phyloP scores from a whole-genome alignment of 768 basidiomycete genomes.

The Amanita subjunquillea region DNA sequence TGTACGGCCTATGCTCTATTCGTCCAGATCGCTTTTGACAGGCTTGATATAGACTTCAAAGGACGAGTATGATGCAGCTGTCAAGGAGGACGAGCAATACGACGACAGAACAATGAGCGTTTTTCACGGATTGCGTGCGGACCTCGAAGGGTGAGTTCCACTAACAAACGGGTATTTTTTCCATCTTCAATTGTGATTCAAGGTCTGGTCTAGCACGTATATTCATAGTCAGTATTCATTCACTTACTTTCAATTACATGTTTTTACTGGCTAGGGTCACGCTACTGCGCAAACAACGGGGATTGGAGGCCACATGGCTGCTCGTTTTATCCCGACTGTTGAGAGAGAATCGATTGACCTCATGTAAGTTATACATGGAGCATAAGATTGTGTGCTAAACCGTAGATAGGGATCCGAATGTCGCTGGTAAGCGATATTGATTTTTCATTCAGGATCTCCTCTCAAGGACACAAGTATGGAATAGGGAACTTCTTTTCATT shows the following conservation, averaged over 20 bases:
- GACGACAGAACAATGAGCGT: constrained; percentile 62
- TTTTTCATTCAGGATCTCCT: not conserved
- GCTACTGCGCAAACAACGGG: constrained; percentile 92
- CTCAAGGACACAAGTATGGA: constrained; percentile 56
- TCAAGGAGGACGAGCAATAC: constrained; percentile 53
- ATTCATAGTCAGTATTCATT: constrained; percentile 58
- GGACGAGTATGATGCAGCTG: constrained; percentile 67
- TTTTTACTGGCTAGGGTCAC: constrained; percentile 48
- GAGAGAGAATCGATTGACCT: constrained; percentile 91
- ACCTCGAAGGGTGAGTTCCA: constrained; percentile 61
- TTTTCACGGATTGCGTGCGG: constrained; percentile 80
- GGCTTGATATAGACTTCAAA: constrained; percentile 54
- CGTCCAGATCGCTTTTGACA: not conserved
- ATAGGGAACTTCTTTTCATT: constrained; percentile 76
- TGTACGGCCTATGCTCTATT: constrained; percentile 27
- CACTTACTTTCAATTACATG: not conserved
- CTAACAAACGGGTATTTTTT: not conserved
- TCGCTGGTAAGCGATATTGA: constrained; percentile 40
- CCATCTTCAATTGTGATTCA: constrained; percentile 2
- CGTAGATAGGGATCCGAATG: constrained; percentile 60
- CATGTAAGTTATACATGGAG: constrained; percentile 38
- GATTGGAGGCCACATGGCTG: constrained; percentile 50
- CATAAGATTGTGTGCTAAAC: not conserved
- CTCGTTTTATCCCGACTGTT: constrained; percentile 90
- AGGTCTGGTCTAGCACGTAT: constrained; percentile 63